Evolutionary conservation across 345 rosid species (phyloP).

Genomic region (Sapria himalayana): DNA sequence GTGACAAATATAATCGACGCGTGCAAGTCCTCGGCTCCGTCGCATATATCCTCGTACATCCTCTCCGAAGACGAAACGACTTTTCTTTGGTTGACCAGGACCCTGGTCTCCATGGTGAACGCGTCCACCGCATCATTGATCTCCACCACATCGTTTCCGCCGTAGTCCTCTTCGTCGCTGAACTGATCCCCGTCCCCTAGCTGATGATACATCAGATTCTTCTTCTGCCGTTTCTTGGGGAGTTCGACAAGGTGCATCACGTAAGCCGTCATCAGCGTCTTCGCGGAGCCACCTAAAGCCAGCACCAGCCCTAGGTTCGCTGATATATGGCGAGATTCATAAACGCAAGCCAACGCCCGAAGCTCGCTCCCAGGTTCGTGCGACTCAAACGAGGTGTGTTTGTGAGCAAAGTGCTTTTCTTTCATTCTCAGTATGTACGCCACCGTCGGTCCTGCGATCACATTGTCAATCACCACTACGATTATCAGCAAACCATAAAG

Average conservation of each 20-base stretch:
- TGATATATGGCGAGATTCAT: conserved; percentile 51
- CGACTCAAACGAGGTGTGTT: conserved; percentile 23
- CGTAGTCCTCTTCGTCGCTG: conserved; percentile 57
- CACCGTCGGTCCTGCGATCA: conserved; percentile 31
- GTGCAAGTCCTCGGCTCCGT: conserved; percentile 43
- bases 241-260: conserved; percentile 65
- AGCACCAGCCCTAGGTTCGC: conserved; percentile 28
- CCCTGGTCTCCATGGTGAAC: conserved; percentile 23
- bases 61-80: conserved; percentile 28
- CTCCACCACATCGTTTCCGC: conserved; percentile 53
- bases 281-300: conserved; percentile 25
- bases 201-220: conserved; percentile 37
- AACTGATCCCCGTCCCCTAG: conserved; percentile 32
- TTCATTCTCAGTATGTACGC: conserved; percentile 20
- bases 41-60: conserved; percentile 57
- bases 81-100: conserved; percentile 31
- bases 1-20: conserved; percentile 48
- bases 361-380: conserved; percentile 33
- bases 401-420: conserved; percentile 21
- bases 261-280: conserved; percentile 26
- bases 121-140: conserved; percentile 55
- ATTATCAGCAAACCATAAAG: conserved; percentile 31
- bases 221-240: conserved; percentile 26
- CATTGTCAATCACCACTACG: conserved; percentile 33
- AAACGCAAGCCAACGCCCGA: conserved; percentile 45